phyloP scores from a whole-genome alignment of 176 grass and related monocot genomes.

The Saccharum spontaneum region DNA sequence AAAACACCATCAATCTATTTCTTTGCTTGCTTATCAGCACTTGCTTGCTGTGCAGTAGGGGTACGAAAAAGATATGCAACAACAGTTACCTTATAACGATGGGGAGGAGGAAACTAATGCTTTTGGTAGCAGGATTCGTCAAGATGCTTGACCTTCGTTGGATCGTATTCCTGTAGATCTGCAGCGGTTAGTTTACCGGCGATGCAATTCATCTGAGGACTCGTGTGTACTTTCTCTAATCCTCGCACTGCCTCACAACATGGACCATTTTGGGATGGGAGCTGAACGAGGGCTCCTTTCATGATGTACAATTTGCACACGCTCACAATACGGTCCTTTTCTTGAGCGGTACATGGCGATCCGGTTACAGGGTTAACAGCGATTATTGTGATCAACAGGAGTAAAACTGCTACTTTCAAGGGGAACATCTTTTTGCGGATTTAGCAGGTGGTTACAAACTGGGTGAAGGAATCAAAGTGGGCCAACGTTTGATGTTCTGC shows the following conservation, averaged over 20 bases:
- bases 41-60: too few relatives aligned
- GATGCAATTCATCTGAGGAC: neutral
- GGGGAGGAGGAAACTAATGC: neutral
- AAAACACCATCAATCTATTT: too few relatives aligned
- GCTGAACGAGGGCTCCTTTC: neutral
- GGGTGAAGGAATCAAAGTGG: neutral
- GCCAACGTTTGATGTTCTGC: neutral
- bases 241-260: neutral
- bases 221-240: neutral
- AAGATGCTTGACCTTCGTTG: neutral
- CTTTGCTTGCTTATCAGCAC: too few relatives aligned
- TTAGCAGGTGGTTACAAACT: neutral
- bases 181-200: neutral
- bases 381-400: neutral
- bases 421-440: neutral
- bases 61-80: too few relatives aligned
- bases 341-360: neutral
- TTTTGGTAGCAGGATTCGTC: neutral
- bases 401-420: neutral
- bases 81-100: neutral
- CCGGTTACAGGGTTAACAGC: neutral
- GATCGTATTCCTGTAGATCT: neutral
- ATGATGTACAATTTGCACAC: neutral
- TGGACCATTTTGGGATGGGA: neutral
- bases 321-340: neutral